Evolutionary conservation across 257 asterid genomes (phyloP), one percentile per base, ranked within the genome.

Genomic region (Sherardia arvensis): DNA sequence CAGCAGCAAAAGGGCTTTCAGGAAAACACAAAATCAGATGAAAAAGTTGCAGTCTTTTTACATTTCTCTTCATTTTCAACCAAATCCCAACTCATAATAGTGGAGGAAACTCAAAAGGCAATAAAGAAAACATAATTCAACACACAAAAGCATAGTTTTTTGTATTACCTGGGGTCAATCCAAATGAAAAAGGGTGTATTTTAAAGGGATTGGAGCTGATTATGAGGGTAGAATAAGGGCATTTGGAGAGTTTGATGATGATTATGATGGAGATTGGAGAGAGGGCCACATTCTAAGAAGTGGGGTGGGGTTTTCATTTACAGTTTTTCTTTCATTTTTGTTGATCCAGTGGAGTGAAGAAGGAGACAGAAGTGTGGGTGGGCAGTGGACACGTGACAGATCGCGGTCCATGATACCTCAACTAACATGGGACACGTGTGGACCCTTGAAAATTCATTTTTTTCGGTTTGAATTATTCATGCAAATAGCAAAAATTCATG

Each of bases 11-110:
- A 57, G 22, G 25, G 70, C 69, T 66, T 73, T 71, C 60, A 8
- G 53, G 67, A 60, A 45, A 36, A 49, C 43, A 56, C 27, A 68
- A 71, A 71, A 77, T 76, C 71, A 71, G 76, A 74, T 68, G 62
- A 75, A 83, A 40, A 81, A 78, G 79, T 75, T 70, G 76, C 81
- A 81, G 74, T 61, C 76, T 77, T 83, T 58, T 72, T 29, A 64
- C 62, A 66, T 45, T 3, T 45, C 4, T 25, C 58, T 27, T 55
- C 60, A 57, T 55, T 23, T 61, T 26, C 48, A 32, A 65, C 27
- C 47, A 38, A 58, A 17, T 58, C 22, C 45, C 62, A 18, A 22
- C 73, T 58, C 54, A 65, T 14, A 49, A 59, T 56, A 17, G n/a
- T n/a, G n/a, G n/a, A 53, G 30, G 23, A 63, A 64, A 48, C 22